phyloP scores from a whole-genome alignment of 202 grass and related monocot genomes.

The Zoysia matrella region DNA sequence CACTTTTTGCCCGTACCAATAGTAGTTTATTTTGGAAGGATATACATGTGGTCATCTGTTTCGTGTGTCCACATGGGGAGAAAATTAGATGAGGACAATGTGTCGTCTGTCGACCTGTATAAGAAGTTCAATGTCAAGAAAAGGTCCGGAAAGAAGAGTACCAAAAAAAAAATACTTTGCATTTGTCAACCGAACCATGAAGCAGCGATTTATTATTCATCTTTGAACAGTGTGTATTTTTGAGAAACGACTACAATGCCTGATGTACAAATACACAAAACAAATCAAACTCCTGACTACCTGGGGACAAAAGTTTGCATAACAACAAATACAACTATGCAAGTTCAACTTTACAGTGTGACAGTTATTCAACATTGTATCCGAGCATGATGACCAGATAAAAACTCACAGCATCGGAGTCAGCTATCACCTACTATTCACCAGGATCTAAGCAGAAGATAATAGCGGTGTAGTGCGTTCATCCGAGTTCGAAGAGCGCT shows the following conservation, averaged over 20 bases:
- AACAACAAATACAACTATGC: conserved; percentile 13
- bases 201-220: not conserved
- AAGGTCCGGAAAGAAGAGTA: not conserved
- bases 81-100: not conserved
- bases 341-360: conserved; percentile 20
- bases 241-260: conserved; percentile 3
- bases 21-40: not conserved
- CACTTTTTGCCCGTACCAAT: no score
- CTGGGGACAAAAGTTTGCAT: not conserved
- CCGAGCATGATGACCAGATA: conserved; percentile 21
- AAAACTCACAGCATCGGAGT: conserved; percentile 20
- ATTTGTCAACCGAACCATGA: not conserved
- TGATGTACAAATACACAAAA: conserved; percentile 21
- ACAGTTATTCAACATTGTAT: conserved; percentile 13
- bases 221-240: not conserved
- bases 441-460: conserved; percentile 39
- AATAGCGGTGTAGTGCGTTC: conserved; percentile 67
- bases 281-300: not conserved
- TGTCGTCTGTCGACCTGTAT: not conserved
- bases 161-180: not conserved
- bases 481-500: not conserved
- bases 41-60: not conserved
- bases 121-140: not conserved
- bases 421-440: conserved; percentile 17
- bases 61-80: not conserved